Evolutionary conservation across 2,329 filamentous ascomycete species (phyloP), one percentile per base, ranked within the genome.

Genomic region (Meredithiella fracta): DNA sequence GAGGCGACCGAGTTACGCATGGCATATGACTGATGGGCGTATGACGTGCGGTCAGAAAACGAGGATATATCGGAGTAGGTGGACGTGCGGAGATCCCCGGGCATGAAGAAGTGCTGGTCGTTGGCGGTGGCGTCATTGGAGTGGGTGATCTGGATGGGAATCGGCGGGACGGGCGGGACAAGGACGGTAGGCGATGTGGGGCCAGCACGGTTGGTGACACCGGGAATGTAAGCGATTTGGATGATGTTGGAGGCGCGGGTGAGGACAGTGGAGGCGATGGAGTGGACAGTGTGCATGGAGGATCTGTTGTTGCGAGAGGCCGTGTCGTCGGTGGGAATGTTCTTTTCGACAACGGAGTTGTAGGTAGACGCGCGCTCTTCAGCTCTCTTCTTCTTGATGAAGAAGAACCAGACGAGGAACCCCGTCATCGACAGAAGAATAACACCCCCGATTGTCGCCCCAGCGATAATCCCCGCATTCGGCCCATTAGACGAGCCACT

Each of bases 161-260:
- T 88, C 15, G 91, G 89, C 44, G 92, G 92, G 3, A 98, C 90
- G 0, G 91, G 91, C n/a, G 90, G 89, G 3, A 94, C 85, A 53
- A 91, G 77, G 20, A 88, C 72, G 40, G 80, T 82, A 2, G 87
- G 86, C 0, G 88, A 91, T n/a, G 85, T 83, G 3, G 86, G 85
- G 6, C 83, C 82, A 11, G 90, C 89, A 62, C 91, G 80, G 70
- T 96, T 96, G 59, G 88, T 96, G 64, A 97, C 90, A 59, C 92
- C 92, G 14, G 92, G 92, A 62, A 98, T 97, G 68, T 97, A 98
- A 56, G 92, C 92, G 69, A 98, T 98, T 70, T 97, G 92, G 64
- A 98, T 98, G 66, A 98, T 91, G 72, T 98, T 98, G 64, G 92
- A 97, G 51, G 92, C 92, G 60, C 92, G 83, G 17, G 92, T 97